Percentiles rank a stretch among this genome's conserved stretches.
phyloP scores from a whole-genome alignment of 441 rosid genomes.

The Theobroma grandiflorum region DNA sequence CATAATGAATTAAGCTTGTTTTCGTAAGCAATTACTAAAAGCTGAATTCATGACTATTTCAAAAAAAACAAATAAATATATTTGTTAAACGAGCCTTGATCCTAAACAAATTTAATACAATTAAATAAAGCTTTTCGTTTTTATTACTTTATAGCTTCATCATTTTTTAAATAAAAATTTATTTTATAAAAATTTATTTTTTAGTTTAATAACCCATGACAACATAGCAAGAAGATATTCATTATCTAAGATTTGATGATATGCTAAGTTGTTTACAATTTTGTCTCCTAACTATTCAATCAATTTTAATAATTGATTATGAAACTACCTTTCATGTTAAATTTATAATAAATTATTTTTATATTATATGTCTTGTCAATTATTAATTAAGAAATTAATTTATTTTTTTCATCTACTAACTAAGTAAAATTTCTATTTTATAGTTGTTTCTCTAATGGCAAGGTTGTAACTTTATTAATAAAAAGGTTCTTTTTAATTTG shows the following conservation, averaged over 20 bases:
- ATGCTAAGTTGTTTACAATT: not conserved
- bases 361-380: not conserved
- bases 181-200: not conserved
- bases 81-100: conserved; percentile 14
- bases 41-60: conserved; percentile 12
- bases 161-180: not conserved
- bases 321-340: conserved; percentile 8
- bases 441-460: not conserved
- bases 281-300: not conserved
- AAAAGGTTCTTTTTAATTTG: no score
- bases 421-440: no score
- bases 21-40: no score
- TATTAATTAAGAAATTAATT: not conserved
- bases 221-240: conserved; percentile 1
- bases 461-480: not conserved
- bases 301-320: not conserved
- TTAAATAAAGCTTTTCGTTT: conserved; percentile 19
- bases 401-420: not conserved
- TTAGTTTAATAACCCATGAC: not conserved
- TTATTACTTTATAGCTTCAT: not conserved
- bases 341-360: conserved; percentile 4
- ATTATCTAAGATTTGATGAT: conserved; percentile 9
- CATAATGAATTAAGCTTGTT: conserved; percentile 21
- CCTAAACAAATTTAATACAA: not conserved
- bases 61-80: not conserved